Evolutionary conservation across 306 rosid species (phyloP).

Genomic region (Canavalia gladiata): DNA sequence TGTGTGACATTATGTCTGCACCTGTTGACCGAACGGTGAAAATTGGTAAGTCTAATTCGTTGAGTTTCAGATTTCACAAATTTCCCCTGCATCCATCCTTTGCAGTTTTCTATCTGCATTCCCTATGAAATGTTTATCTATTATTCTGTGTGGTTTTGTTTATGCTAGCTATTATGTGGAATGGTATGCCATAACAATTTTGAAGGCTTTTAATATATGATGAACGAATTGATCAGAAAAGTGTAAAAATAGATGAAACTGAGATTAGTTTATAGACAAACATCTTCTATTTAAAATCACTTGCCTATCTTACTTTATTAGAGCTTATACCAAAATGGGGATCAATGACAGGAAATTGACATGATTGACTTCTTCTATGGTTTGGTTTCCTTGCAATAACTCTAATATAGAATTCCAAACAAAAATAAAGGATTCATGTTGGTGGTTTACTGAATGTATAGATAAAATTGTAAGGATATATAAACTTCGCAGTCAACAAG

Average conservation of each 20-base stretch:
- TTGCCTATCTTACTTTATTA: too few relatives aligned
- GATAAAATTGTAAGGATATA: neutral
- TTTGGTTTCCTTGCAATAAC: slow-evolving; percentile 16
- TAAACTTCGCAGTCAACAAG: neutral
- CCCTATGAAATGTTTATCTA: neutral
- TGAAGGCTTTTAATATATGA: neutral
- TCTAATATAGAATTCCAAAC: neutral
- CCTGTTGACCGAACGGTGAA: slow-evolving; percentile 57
- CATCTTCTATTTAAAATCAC: neutral
- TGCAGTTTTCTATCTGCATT: neutral
- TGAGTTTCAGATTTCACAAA: neutral
- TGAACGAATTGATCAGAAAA: slow-evolving; percentile 7
- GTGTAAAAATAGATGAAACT: neutral
- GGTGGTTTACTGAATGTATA: neutral
- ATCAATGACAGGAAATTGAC: neutral
- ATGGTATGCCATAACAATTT: slow-evolving; percentile 14
- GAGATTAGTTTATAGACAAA: neutral
- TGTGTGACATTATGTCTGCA: slow-evolving; percentile 69
- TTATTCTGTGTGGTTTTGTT: neutral
- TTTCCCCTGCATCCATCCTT: slow-evolving; percentile 21
- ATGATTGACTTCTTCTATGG: neutral
- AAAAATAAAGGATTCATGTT: slow-evolving; percentile 27
- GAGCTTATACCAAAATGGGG: neutral
- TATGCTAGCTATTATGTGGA: slow-evolving; percentile 23
- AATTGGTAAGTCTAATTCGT: slow-evolving; percentile 51